Evolutionary conservation across 2,329 filamentous ascomycete genomes (phyloP), one percentile per base, ranked within the genome.

Genomic region (Arachnopeziza araneosa): DNA sequence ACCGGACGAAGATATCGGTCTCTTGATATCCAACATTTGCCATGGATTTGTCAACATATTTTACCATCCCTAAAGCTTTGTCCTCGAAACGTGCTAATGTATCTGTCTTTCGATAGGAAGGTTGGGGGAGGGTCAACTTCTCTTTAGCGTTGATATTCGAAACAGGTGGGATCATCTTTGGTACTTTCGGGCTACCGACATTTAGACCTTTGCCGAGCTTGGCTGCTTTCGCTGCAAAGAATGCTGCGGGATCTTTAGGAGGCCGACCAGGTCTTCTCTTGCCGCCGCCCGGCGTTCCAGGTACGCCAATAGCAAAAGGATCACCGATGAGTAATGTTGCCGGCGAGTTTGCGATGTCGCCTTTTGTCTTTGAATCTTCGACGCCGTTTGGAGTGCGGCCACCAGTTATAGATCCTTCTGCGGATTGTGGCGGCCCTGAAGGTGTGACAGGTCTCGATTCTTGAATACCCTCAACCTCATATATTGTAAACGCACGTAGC

Each of bases 21-120:
- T 97, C 92, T 75, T 97, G 93, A 71, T 96, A 98, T 56, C 93
- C 93, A 53, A 96, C 90, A 69, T 91, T 93, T 67, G 93, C 93
- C 93, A 98, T 96, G 1, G 91, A 89, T 71, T 95, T 92, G 75
- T 97, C 93, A 53, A 98, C 93, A 74, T 96, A 98, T 69, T 93
- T 90, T 61, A 90, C 87, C 71, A 93, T 89, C 50, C 91, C 91
- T 64, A 89, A 86, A 1, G 87, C 88, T 73, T 95, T 92, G 72
- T 92, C 89, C 74, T 97, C 93, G 64, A 91, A 92, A 24, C 88
- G 78, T 59, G 86, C 80, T 66, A 93, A 89, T n/a, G 90, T 87
- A 68, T 91, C 87, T n/a, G 89, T 88, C 69, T 84, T 85, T 59
- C 89, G 84, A 71, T 88, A 92, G 1, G 86, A 86, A 1, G 90